Base-by-base conservation (phyloP, 73 alveolate species). In the Diophrys sp. region DNA sequence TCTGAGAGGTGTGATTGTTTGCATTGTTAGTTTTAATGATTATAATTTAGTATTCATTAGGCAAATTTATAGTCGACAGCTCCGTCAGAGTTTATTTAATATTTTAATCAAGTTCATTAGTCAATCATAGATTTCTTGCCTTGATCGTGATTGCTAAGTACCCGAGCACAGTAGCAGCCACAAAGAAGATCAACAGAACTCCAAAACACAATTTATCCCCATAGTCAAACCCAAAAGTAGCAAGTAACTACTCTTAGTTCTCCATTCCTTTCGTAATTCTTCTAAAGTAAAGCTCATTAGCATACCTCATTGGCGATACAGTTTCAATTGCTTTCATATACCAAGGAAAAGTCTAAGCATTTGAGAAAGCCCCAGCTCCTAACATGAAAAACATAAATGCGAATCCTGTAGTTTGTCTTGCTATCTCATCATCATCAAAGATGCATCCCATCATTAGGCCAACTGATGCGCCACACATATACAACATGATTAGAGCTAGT, bases 261-360 rank as follows among this genome's bases (percentile, higher is more conserved):
- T 14, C 14, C n/a, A 11, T 62, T 62, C 72, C 72, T 23, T 62
- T 29, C n/a, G 53, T 53, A 14, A 79, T 70, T 69, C 88, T 69
- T 5, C 88, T 31, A 69, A 79, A 34, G 27, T 28, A 25, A 14
- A 75, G 30, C 31, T 79, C 88, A 0, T n/a, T 70, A 8, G 77
- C 88, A 79, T 79, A 79, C 53, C 88, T 79, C 24, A 79, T 71
- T 23, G 89, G 89, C 27, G 83, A 72, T 0, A 73, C 23, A 32
- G 23, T 1, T 23, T 55, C 33, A 5, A 80, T 72, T 23, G 25
- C 1, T 26, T 80, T 66, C 25, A 80, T 73, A 26, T 23, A 44
- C n/a, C n/a, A 1, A 0, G 71, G 56, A 31, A 54, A 70, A 28
- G 77, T 1, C 23, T 78, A 66, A 1, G 73, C 30, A 44, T 80